Conservation (phyloP, 2,329 filamentous ascomycete genomes). For the Westerdykella aurantiaca region DNA sequence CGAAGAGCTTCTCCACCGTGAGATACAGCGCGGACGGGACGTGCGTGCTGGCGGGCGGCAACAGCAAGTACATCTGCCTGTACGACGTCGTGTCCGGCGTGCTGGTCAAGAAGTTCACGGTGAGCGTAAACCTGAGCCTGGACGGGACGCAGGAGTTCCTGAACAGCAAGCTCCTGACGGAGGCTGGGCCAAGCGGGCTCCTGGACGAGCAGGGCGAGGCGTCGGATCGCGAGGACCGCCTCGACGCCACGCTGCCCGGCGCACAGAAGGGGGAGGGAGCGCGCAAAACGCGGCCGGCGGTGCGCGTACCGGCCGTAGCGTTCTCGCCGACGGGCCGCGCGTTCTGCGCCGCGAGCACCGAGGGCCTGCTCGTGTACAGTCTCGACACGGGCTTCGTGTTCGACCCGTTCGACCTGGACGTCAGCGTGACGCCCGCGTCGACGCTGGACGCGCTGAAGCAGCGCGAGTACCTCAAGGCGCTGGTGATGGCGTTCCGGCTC, state of each 20-base stretch:
- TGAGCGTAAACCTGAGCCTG: conserved; percentile 89
- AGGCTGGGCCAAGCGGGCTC: conserved; percentile 78
- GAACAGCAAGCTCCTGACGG: conserved; percentile 85
- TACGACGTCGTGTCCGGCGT: conserved; percentile 94
- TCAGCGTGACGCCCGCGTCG: conserved; percentile 81
- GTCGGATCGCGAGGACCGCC: conserved; percentile 80
- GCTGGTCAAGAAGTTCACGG: conserved; percentile 88
- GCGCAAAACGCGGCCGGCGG: conserved; percentile 70
- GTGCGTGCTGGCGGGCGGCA: conserved; percentile 83
- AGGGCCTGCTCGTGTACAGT: conserved; percentile 89
- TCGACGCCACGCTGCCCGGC: conserved; percentile 74
- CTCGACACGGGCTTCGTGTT: conserved; percentile 80
- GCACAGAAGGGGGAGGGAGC: conserved; percentile 84
- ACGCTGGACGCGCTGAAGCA: conserved; percentile 64
- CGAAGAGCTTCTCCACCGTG: conserved; percentile 83
- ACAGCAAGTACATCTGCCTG: conserved; percentile 97
- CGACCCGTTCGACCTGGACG: conserved; percentile 92
- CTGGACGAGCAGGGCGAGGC: conserved; percentile 83
- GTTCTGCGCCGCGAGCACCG: conserved; percentile 92
- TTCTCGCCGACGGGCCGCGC: conserved; percentile 85
- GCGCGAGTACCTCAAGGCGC: conserved; percentile 79
- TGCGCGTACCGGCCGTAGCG: conserved; percentile 75
- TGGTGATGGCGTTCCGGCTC: conserved; percentile 95
- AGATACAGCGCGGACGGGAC: conserved; percentile 88
- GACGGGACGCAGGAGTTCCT: conserved; percentile 96